Base-by-base conservation (phyloP, 345 rosid genomes). In the Eucalyptus marginata region DNA sequence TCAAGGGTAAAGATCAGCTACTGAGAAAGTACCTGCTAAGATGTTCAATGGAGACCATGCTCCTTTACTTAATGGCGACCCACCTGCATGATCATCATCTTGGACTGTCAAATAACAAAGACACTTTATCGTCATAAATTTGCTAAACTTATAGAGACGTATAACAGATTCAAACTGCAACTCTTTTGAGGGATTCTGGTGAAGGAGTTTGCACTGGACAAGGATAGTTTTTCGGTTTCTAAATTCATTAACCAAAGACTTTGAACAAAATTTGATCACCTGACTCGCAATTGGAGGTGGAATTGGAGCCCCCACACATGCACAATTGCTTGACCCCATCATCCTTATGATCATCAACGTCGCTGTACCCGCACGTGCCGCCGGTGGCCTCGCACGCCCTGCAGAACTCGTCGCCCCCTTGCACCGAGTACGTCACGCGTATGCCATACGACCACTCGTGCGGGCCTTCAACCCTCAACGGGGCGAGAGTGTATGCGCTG, bases 371-470 rank as follows among this genome's bases (percentile, higher is more conserved):
- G 88, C 99, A 96, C 13, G 95, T 93, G 71, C 99, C 99, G 3
- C 97, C 96, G 5, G 98, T 96, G 16, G 97, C 99, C 91, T 95
- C 96, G 87, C 99, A 96, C 25, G 96, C 98, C 17, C 96, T 90
- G 86, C 98, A 96, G 68, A 96, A 95, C 89, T 94, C 93, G 13
- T 95, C 96, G 20, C 92, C 94, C 29, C 95, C 97, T 88, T 95
- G 96, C 33, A 96, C 96, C 9, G 96, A 95, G 84, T 96, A 97
- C 90, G 93, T 96, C 3, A 95, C 96, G 8, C 97, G 94, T 13
- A 96, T 97, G 87, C 98, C 99, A 31, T 95, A 96, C 8, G 97
- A 89, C 99, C 99, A 96, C 54, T 89, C 94, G 3, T 88, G 86
- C 0, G 98, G 93, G 58, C 97, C 96, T 24, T 87, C 90, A 31